Evolutionary conservation across 352 stramenopile genomes (phyloP), one percentile per base, ranked within the genome.

Genomic region (Globisporangium takayamanum): DNA sequence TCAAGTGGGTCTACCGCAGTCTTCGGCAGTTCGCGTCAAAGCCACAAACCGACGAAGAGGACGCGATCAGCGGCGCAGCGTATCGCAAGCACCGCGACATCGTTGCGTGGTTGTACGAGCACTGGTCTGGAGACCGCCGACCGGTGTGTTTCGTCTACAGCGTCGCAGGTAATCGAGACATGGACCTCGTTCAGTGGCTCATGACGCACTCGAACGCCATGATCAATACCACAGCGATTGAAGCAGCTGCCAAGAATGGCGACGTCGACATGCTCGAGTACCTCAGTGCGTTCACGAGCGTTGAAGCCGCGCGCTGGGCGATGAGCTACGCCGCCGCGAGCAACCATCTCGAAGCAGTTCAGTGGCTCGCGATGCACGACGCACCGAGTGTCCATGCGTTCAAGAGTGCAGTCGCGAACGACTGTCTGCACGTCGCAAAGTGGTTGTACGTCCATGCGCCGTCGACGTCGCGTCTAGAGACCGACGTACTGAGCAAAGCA

Each of bases 1-100:
- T 54, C 49, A 33, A 54, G 30, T 54, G 49, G 49, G 15, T 54
- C n/a, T 54, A 30, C 30, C 49, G 49, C 16, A 42, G 20, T 20
- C 28, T 44, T 5, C 49, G 49, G 11, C 39, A 15, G 11, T 14
- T 18, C 39, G 39, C 39, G 10, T 5, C 2, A 18, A 15, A 7
- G 39, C 39, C 39, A 11, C 15, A 18, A 11, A 14, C 11, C 5
- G 3, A 14, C 11, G 39, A 44, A 44, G 39, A 44, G 39, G 39
- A 44, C 39, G 39, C 39, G 15, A 44, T 44, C 11, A 44, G 39
- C 39, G 39, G 39, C 39, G 39, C 39, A 11, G 39, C 39, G 15
- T 18, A 44, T 18, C 11, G 10, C 5, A 18, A 18, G 3, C 39
- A 44, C 15, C 39, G 39, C 39, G 15, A 44, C 15, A 18, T 44